Percentiles rank a stretch among this genome's conserved stretches.
phyloP scores from a whole-genome alignment of 2,329 filamentous ascomycete species.

The Curvularia sp. region DNA sequence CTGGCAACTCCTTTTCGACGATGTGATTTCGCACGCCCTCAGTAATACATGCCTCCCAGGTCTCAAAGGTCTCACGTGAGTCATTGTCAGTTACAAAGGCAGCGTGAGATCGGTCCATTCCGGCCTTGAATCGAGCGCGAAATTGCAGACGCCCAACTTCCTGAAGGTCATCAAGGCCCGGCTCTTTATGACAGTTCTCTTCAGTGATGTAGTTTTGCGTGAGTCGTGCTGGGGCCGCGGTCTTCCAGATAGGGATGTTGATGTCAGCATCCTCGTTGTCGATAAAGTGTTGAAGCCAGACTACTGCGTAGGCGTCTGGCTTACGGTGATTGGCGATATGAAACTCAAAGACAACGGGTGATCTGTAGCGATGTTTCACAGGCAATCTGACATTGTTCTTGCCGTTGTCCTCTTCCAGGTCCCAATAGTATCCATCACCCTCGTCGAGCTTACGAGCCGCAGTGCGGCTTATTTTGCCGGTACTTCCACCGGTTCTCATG shows the following conservation, averaged over 20 bases:
- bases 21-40: constrained; percentile 80
- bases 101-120: constrained; percentile 85
- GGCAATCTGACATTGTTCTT: constrained; percentile 74
- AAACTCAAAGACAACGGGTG: constrained; percentile 88
- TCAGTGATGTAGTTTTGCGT: constrained; percentile 93
- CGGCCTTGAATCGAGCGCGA: constrained; percentile 82
- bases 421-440: constrained; percentile 66
- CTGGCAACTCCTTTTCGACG: constrained; percentile 76
- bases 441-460: constrained; percentile 67
- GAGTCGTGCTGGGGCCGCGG: constrained; percentile 74
- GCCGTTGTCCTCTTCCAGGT: constrained; percentile 59
- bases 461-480: constrained; percentile 70
- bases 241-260: constrained; percentile 90
- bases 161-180: constrained; percentile 76
- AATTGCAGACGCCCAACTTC: constrained; percentile 85
- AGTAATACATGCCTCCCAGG: constrained; percentile 88
- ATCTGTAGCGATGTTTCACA: constrained; percentile 88
- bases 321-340: constrained; percentile 72
- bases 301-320: constrained; percentile 74
- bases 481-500: constrained; percentile 83
- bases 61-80: constrained; percentile 89
- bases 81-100: constrained; percentile 86
- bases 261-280: constrained; percentile 81
- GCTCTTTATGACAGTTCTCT: constrained; percentile 70
- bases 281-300: constrained; percentile 86